Base-by-base conservation (phyloP, 371 early-diverging fungal genomes). In the Nematocida ausubeli region DNA sequence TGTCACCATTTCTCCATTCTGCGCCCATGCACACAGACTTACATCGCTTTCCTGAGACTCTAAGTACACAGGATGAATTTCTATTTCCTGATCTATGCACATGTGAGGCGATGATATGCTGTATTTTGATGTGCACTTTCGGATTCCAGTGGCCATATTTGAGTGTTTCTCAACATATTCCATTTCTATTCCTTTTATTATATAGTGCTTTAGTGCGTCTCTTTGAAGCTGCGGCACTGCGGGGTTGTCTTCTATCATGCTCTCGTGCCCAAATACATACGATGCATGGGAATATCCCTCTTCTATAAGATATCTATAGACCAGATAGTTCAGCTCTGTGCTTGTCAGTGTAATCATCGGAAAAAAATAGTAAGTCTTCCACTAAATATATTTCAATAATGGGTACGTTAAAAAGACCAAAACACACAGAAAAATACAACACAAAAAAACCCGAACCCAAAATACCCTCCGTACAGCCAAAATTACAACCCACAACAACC, bases 131-230 rank as follows among this genome's bases (percentile, higher is more conserved):
- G 49, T 67, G 58, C 78, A 75, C 40, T 50, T 49, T 26, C 40
- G 14, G 7, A 75, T 64, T 16, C 65, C 44, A 1, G 28, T 51
- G 6, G 19, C 22, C 28, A 26, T 47, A 49, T 72, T 44, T 28
- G 66, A 72, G 52, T 75, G 78, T 55, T 66, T 75, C 14, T 64
- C 78, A 12, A 75, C 63, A 39, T 75, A 75, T 37, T 75, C 78
- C 78, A 75, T 75, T 64, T 75, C 78, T 56, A 75, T 35, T 67
- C 78, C 78, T 55, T 75, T 75, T 49, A 42, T 75, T 63, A 75
- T 39, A 50, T 75, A 75, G 5, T 49, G 14, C 56, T 75, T 75
- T 24, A 75, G 34, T 19, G 54, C 78, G 39, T 75, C 44, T n/a
- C 24, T 70, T 39, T 62, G 52, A 4, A 75, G 22, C 24, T 37